Base-by-base conservation (phyloP, 768 basidiomycete species). In the Phylloporus sp. region DNA sequence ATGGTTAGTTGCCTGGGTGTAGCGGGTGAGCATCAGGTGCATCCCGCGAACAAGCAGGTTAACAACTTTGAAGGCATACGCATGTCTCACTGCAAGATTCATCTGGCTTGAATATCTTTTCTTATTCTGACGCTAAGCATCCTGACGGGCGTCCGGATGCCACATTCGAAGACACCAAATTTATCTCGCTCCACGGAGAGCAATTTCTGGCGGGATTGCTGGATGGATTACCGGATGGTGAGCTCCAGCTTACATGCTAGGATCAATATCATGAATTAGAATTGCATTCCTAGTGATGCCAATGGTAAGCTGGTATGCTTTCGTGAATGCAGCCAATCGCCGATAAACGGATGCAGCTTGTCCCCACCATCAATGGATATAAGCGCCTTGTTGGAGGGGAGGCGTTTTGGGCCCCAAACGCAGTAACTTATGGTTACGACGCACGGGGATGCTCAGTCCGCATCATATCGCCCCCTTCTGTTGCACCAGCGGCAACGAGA, bases 301-400 rank as follows among this genome's bases (percentile, higher is more conserved):
- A 8, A 77, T 85, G 79, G 87, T 91, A 66, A 70, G 77, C 58
- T 10, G 26, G n/a, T 10, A 23, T 7, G 7, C n/a, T 16, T 5
- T 10, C 29, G 16, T 31, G 20, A 11, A 18, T 39, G 12, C 12
- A n/a, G 16, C 4, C 10, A 16, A 38, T 44, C 4, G 16, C 26
- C 36, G 27, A 63, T 27, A 43, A 41, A 24, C 29, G 12, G 24
- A 12, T 36, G 13, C 45, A 91, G 88, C 68, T 91, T 23, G 88
- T 91, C 15, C 93, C 91, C 1, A 95, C 90, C 1, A 86, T 97
- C 71, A 95, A 95, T 62, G 94, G 95, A 8, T 99, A 99, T 75
- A 99, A 98, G 66, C 91, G 97, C 15, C 81, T 99, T 8, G 86
- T 91, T 18, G 94, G 90, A 18, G 94, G 94, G 12, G 92, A 94